phyloP scores from a whole-genome alignment of 345 rosid genomes.

The Hibiscus syriacus region DNA sequence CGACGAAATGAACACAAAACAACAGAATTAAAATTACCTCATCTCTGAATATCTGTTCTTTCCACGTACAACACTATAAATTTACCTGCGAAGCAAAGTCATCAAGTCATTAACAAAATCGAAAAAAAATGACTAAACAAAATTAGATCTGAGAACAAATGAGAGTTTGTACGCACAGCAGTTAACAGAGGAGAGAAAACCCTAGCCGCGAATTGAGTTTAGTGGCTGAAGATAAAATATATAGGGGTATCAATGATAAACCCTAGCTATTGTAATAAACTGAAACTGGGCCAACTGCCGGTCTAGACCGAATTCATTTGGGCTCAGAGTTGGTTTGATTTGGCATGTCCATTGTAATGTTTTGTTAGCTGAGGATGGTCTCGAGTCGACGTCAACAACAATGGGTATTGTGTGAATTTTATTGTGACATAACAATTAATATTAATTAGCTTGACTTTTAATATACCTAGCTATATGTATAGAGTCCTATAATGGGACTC shows the following conservation, averaged over 20 bases:
- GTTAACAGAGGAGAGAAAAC: neutral
- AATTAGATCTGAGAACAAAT: neutral
- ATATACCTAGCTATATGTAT: no score
- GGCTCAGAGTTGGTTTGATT: neutral
- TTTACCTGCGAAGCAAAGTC: constrained; percentile 5
- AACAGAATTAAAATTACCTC: constrained; percentile 20
- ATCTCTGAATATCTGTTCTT: constrained; percentile 5
- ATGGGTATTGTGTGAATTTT: no score
- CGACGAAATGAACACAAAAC: neutral
- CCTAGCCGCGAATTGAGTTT: neutral
- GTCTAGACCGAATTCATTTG: no score
- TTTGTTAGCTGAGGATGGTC: no score
- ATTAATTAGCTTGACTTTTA: no score
- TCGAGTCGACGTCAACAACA: no score
- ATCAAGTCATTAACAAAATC: neutral
- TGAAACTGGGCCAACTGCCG: neutral
- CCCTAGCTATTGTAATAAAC: neutral
- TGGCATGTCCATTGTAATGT: neutral
- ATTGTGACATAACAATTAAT: no score
- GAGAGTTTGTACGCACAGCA: no score
- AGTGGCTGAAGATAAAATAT: neutral
- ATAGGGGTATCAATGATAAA: no score
- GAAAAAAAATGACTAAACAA: neutral
- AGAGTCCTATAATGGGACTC: no score
- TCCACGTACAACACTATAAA: neutral